These are phyloP conservation scores for Erigeron philadelphicus DNA, from an alignment of 140 eudicot species.

Conservation along the genomic window DNA sequence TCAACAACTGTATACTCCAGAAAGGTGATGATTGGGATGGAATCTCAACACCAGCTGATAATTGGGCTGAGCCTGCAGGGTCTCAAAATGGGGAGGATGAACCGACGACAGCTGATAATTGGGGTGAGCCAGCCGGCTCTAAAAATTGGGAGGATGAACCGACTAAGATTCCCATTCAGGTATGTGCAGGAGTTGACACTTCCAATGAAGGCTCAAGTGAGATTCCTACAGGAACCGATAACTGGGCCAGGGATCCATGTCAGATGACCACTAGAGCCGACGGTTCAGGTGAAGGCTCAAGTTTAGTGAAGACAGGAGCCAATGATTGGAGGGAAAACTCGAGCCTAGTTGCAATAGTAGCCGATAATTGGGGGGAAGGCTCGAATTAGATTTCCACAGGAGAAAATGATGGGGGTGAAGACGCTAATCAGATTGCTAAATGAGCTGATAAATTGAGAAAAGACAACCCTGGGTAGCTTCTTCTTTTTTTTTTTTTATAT, in stretches of 20 bases:
- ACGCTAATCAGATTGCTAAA: not conserved
- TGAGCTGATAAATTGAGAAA: constrained; percentile 22
- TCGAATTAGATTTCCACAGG: not conserved
- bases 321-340: not conserved
- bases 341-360: not conserved
- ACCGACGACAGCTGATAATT: not conserved
- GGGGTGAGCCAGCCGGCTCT: not conserved
- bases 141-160: too few species aligned
- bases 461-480: not conserved
- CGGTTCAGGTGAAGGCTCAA: too few species aligned
- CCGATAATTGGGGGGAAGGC: not conserved
- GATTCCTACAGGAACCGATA: too few species aligned
- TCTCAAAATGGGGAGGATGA: too few species aligned
- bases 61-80: not conserved
- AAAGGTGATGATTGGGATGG: constrained; percentile 13
- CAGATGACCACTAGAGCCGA: too few species aligned
- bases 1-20: not conserved
- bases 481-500: not conserved
- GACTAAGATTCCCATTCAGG: too few species aligned
- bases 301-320: not conserved
- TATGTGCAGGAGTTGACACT: too few species aligned
- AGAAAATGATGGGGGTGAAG: not conserved
- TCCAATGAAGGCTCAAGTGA: too few species aligned
- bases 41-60: constrained; percentile 3
- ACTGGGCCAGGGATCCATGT: too few species aligned